Conservation (phyloP, 495 filamentous ascomycete genomes). For the Cairneyella variabilis region DNA sequence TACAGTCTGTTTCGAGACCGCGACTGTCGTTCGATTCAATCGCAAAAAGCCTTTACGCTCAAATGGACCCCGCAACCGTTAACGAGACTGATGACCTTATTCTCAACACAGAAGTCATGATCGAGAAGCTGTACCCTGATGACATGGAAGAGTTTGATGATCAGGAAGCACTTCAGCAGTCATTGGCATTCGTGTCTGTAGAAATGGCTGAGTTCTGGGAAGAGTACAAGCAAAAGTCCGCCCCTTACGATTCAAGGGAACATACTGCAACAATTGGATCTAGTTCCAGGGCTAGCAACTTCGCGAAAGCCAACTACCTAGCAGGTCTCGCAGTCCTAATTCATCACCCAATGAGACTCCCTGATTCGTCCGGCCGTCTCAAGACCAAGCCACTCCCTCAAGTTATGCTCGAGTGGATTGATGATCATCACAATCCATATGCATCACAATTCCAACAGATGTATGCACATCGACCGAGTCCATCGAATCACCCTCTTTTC, state of each 20-base stretch:
- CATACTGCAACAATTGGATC: constrained; percentile 60
- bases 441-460: constrained; percentile 56
- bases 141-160: constrained; percentile 48
- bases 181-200: constrained; percentile 50
- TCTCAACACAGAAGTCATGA: constrained; percentile 48
- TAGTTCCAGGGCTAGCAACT: constrained; percentile 47
- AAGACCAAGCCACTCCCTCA: constrained; percentile 56
- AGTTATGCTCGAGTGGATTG: constrained; percentile 74
- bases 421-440: constrained; percentile 62
- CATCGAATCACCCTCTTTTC: constrained; percentile 67
- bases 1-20: constrained; percentile 26
- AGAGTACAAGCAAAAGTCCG: constrained; percentile 37
- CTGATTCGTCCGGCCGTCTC: constrained; percentile 10
- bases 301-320: constrained; percentile 72
- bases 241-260: constrained; percentile 45
- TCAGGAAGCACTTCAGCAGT: constrained; percentile 48
- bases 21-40: constrained; percentile 43
- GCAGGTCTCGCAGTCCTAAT: constrained; percentile 67
- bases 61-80: constrained; percentile 39
- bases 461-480: constrained; percentile 58
- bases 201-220: constrained; percentile 58
- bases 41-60: constrained; percentile 46
- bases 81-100: constrained; percentile 51
- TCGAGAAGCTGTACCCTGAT: constrained; percentile 53
- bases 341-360: constrained; percentile 57